Evolutionary conservation across 2,329 filamentous ascomycete species (phyloP), one percentile per base, ranked within the genome.

Genomic region (Neofusicoccum parvum): DNA sequence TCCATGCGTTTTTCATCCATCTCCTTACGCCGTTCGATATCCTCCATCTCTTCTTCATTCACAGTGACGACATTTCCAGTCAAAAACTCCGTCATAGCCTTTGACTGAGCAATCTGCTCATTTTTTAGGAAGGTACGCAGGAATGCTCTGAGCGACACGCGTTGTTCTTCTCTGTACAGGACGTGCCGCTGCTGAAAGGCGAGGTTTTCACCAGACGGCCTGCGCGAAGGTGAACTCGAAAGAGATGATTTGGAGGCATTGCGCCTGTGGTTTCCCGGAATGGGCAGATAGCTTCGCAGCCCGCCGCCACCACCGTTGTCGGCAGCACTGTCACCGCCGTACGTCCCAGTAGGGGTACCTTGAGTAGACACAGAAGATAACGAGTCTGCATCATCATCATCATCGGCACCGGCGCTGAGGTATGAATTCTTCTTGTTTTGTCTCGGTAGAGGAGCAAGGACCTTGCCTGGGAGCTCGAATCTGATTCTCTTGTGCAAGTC

Each of bases 111-210:
- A 67, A 96, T 88, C 68, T 93, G 90, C 39, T 90, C 88, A 71
- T 97, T 96, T 53, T 94, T 88, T 32, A 99, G 80, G 12, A 98
- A 83, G 20, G 90, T 92, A 48, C 95, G 87, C n/a, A 99, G 80
- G 75, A 95, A 98, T 0, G 95, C 94, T 63, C 95, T 87, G 4
- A 99, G 82, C 1, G 94, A 98, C 17, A 98, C 91, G 70, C 95
- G 87, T 78, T 98, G 95, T 70, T 88, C 90, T 80, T 99, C 95
- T 46, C 95, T 87, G 80, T 91, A 94, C 15, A 98, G 81, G 0
- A 91, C 77, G 23, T 83, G 81, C 75, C 88, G 78, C 48, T 74
- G 71, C 62, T 74, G 78, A 23, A 68, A 65, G 37, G 9, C 11
- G n/a, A 65, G 53, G 9, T 45, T 59, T 27, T 75, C 70, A 2